Evolutionary conservation across 1,284 basidiomycete genomes (phyloP).

Genomic region (Mycena sp.): DNA sequence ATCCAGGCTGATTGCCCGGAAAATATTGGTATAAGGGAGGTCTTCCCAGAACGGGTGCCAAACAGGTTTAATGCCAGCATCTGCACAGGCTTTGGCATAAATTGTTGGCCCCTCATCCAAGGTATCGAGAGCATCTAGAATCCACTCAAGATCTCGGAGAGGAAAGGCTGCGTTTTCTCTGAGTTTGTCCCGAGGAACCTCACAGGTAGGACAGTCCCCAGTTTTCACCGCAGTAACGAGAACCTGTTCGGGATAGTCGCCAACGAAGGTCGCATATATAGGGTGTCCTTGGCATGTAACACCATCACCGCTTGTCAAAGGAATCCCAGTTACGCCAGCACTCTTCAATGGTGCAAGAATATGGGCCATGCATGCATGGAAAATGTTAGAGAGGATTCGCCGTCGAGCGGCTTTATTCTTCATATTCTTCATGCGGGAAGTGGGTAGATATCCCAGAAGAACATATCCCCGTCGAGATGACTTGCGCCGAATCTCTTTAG

Average conservation of each 20-base stretch:
- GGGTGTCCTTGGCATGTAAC: conserved; percentile 8
- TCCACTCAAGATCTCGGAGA: conserved; percentile 16
- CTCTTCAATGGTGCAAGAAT: conserved; percentile 1
- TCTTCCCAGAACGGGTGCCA: too few relatives aligned
- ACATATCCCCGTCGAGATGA: conserved; percentile 39
- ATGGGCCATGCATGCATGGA: conserved; percentile 10
- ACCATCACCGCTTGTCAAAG: conserved; percentile 9
- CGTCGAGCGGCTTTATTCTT: conserved; percentile 38
- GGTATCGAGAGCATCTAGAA: conserved; percentile 20
- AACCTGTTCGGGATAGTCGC: conserved; percentile 18
- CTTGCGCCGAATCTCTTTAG: conserved; percentile 40
- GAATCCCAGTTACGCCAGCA: neutral
- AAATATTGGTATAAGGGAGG: too few relatives aligned
- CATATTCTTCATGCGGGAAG: conserved; percentile 42
- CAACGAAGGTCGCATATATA: conserved; percentile 8
- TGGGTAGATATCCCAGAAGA: conserved; percentile 52
- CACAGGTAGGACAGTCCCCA: conserved; percentile 12
- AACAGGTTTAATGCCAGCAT: too few relatives aligned
- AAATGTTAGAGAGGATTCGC: conserved; percentile 40
- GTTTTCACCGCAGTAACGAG: neutral
- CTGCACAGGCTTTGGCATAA: conserved; percentile 21
- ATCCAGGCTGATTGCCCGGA: conserved; percentile 53
- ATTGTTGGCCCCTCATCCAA: conserved; percentile 20
- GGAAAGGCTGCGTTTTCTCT: conserved; percentile 5
- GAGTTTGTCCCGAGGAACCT: too few relatives aligned